These are phyloP conservation scores for Porogramme epimiltina DNA, from an alignment of 1,284 basidiomycete genomes.

Conservation along the genomic window DNA sequence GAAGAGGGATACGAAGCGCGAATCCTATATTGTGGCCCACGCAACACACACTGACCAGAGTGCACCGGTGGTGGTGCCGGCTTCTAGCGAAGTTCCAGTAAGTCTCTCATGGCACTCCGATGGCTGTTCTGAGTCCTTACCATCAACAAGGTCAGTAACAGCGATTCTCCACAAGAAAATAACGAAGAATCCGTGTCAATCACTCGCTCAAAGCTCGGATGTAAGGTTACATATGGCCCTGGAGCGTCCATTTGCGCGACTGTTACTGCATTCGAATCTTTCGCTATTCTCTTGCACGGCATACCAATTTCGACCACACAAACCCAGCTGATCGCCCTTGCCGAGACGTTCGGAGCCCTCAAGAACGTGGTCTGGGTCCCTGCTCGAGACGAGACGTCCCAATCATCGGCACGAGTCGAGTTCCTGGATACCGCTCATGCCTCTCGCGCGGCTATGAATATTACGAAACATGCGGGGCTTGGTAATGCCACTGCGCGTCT, in stretches of 20 bases:
- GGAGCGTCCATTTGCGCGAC: conserved; percentile 37
- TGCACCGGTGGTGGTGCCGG: too few relatives aligned
- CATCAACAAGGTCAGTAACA: neutral
- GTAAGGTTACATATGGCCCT: conserved; percentile 39
- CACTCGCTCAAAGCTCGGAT: conserved; percentile 26
- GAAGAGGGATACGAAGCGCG: neutral
- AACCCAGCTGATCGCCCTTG: conserved; percentile 10
- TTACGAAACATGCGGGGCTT: conserved; percentile 3
- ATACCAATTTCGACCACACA: conserved; percentile 8
- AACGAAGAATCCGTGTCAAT: neutral
- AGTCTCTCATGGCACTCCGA: neutral
- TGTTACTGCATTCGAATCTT: conserved; percentile 43
- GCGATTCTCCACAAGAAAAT: neutral
- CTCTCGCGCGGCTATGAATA: conserved; percentile 10
- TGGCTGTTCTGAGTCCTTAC: neutral
- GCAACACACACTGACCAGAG: too few relatives aligned
- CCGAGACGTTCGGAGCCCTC: conserved; percentile 19
- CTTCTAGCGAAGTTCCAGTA: too few relatives aligned
- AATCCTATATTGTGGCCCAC: too few relatives aligned
- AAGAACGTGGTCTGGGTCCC: conserved; percentile 14
- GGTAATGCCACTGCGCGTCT: conserved; percentile 14
- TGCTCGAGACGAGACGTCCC: conserved; percentile 1
- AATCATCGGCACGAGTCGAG: conserved; percentile 19
- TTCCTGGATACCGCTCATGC: conserved; percentile 17
- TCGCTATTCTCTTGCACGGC: conserved; percentile 34